Conservation (phyloP, 1,284 basidiomycete species). For the Sporisorium iseilematis-ciliati region DNA sequence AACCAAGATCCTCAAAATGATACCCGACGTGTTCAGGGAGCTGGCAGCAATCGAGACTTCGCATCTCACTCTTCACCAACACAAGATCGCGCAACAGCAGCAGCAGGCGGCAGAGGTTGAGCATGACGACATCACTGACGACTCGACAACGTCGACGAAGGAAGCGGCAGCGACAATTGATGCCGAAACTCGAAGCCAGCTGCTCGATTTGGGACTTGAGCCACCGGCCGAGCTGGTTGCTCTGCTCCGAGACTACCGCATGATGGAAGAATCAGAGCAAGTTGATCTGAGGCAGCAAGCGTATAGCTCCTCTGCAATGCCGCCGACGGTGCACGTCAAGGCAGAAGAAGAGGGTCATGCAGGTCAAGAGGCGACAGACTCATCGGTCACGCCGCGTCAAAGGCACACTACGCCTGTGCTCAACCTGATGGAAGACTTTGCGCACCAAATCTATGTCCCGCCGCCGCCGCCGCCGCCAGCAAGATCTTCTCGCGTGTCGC, state of each 20-base stretch:
- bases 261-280: conserved; percentile 20
- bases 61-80: conserved; percentile 28
- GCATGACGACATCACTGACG: not conserved
- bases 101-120: not conserved
- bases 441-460: conserved; percentile 39
- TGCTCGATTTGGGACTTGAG: conserved; percentile 47
- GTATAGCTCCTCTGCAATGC: conserved; percentile 27
- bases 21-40: conserved; percentile 72
- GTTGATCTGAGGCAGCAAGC: conserved; percentile 34
- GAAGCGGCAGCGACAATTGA: not conserved
- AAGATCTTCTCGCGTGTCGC: conserved; percentile 1
- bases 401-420: conserved; percentile 13
- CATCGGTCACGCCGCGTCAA: not conserved
- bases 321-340: conserved; percentile 27
- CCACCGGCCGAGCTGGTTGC: conserved; percentile 43
- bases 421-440: conserved; percentile 56
- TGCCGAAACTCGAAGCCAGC: conserved; percentile 7
- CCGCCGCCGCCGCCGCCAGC: conserved; percentile 10
- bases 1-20: conserved; percentile 76
- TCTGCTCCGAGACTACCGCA: conserved; percentile 46
- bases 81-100: conserved; percentile 5
- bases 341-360: conserved; percentile 22
- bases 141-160: not conserved
- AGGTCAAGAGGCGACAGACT: not conserved
- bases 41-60: conserved; percentile 71